These are phyloP conservation scores for Pichia californica DNA, from an alignment of 805 yeast species.

Conservation along the genomic window DNA sequence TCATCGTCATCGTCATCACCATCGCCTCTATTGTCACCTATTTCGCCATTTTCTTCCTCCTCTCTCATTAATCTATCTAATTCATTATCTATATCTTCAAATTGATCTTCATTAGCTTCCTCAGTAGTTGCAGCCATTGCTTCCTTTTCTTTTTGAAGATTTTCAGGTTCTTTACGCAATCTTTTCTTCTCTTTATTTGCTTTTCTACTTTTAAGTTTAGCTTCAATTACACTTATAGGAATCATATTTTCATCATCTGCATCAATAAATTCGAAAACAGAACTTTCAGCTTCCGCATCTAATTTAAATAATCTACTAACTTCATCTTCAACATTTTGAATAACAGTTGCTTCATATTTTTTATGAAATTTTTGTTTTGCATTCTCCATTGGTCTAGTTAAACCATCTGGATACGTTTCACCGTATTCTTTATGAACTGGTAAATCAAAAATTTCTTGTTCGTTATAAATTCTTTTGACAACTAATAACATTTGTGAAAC, in stretches of 20 bases:
- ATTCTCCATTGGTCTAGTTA: slow-evolving; percentile 73
- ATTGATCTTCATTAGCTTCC: slow-evolving; percentile 26
- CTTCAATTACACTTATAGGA: slow-evolving; percentile 34
- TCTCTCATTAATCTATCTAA: slow-evolving; percentile 18
- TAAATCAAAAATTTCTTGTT: slow-evolving; percentile 40
- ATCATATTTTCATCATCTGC: slow-evolving; percentile 13
- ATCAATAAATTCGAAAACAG: slow-evolving; percentile 69
- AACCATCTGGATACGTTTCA: slow-evolving; percentile 60
- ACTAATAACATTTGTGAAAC: slow-evolving; percentile 80
- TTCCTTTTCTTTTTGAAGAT: slow-evolving; percentile 1
- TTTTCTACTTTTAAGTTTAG: slow-evolving; percentile 15
- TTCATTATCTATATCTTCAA: slow-evolving; percentile 25
- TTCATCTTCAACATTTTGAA: slow-evolving; percentile 69
- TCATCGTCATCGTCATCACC: slow-evolving; percentile 42
- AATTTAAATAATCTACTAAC: slow-evolving; percentile 69
- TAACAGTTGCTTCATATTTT: slow-evolving; percentile 60
- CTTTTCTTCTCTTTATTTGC: slow-evolving; percentile 21
- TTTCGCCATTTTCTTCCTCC: slow-evolving; percentile 34
- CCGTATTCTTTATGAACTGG: slow-evolving; percentile 36
- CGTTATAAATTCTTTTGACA: slow-evolving; percentile 42
- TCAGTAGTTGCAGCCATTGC: neutral
- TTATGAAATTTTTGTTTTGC: slow-evolving; percentile 68
- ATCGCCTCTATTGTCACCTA: slow-evolving; percentile 25
- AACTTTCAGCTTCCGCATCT: slow-evolving; percentile 81
- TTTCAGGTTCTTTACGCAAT: slow-evolving; percentile 12